Conservation (phyloP, 768 basidiomycete genomes). For the Suillus discolor region DNA sequence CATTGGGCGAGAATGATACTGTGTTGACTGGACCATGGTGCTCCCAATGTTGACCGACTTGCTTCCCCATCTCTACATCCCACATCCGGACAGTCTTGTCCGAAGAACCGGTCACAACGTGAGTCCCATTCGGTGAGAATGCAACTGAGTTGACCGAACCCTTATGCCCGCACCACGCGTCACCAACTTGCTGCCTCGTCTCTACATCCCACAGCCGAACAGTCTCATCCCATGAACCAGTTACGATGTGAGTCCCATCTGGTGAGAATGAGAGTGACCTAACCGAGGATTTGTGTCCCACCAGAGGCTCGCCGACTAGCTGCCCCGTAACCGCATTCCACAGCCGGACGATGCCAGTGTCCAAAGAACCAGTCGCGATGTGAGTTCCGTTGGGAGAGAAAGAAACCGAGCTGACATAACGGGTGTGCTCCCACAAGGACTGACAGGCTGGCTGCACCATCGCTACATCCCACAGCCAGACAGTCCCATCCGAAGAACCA, state of each 20-base stretch:
- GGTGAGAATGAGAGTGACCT: slow-evolving; percentile 8
- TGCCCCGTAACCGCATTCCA: slow-evolving; percentile 16
- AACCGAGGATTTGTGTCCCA: neutral
- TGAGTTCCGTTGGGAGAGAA: slow-evolving; percentile 22
- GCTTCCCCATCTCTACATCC: neutral
- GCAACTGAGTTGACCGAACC: slow-evolving; percentile 6
- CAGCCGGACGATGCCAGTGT: slow-evolving; percentile 17
- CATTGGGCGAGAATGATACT: slow-evolving; percentile 7
- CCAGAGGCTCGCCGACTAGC: neutral
- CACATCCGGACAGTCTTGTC: neutral
- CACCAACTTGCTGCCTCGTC: slow-evolving; percentile 3
- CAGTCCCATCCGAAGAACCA: slow-evolving; percentile 6
- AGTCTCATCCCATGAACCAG: slow-evolving; percentile 3
- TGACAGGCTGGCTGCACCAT: neutral
- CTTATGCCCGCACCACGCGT: slow-evolving; percentile 1
- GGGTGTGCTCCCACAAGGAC: slow-evolving; percentile 17
- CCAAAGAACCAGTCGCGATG: slow-evolving; percentile 22
- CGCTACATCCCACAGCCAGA: slow-evolving; percentile 15
- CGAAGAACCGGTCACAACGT: neutral
- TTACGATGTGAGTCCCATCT: slow-evolving; percentile 7
- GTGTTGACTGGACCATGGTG: neutral
- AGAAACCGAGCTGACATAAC: slow-evolving; percentile 15
- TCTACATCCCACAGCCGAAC: slow-evolving; percentile 7
- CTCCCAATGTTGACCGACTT: neutral
- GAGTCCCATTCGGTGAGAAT: slow-evolving; percentile 14